A percentile compares a stretch with the other conserved stretches of the same genome.
These are phyloP conservation scores for Boletus eberwhitei DNA, from an alignment of 768 basidiomycete species.

Conservation along the genomic window DNA sequence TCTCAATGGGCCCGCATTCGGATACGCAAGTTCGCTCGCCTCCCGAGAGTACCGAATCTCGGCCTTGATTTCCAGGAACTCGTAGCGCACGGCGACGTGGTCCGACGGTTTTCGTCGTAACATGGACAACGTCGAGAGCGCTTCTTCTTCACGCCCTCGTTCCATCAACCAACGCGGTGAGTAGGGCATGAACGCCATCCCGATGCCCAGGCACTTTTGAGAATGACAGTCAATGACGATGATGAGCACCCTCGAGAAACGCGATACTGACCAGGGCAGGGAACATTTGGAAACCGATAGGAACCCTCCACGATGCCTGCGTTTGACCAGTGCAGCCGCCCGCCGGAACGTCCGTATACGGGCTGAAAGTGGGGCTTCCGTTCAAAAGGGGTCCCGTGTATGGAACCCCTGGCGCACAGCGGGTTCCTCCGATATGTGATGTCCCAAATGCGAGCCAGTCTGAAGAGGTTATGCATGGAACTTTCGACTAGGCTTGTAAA, in stretches of 20 bases:
- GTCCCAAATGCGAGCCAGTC: conserved; percentile 34
- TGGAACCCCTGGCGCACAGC: conserved; percentile 26
- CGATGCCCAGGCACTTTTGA: conserved; percentile 28
- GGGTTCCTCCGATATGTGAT: conserved; percentile 34
- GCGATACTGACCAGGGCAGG: conserved; percentile 34
- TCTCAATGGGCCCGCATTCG: conserved; percentile 20
- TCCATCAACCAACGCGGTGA: conserved; percentile 44
- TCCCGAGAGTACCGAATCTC: conserved; percentile 31
- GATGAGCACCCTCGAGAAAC: neutral
- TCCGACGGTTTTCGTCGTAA: conserved; percentile 34
- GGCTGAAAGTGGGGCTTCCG: conserved; percentile 29
- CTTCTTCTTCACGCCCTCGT: conserved; percentile 36
- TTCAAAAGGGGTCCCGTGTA: conserved; percentile 32
- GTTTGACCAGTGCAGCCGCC: conserved; percentile 32
- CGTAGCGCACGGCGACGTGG: conserved; percentile 34
- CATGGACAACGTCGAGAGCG: conserved; percentile 32
- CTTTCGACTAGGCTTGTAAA: neutral
- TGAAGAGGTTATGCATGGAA: conserved; percentile 1
- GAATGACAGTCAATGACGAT: neutral
- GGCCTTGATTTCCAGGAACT: conserved; percentile 40
- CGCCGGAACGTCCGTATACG: conserved; percentile 28
- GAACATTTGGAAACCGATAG: conserved; percentile 37
- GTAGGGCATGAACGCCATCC: conserved; percentile 37
- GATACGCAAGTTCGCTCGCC: conserved; percentile 14
- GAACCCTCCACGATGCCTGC: conserved; percentile 35